Evolutionary conservation across 306 rosid species (phyloP), one percentile per base, ranked within the genome.

Genomic region (Geum urbanum): DNA sequence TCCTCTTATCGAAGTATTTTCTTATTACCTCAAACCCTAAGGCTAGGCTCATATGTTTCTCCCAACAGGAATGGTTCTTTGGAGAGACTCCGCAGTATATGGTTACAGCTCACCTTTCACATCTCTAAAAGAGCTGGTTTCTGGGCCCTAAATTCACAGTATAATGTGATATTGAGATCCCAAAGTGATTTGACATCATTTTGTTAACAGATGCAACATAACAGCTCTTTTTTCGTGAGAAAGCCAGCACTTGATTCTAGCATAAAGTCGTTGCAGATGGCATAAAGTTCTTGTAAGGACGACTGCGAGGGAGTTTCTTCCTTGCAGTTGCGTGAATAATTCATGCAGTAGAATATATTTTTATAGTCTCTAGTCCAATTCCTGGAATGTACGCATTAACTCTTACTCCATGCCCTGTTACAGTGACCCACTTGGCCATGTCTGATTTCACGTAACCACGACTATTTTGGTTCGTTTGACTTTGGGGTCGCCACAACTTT

Each of bases 71-170:
- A 77, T 74, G 79, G 75, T 80, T 39, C 53, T 81, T 15, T 81
- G 85, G 85, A 77, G 82, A 67, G 85, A 77, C 40, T 66, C 77
- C 13, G 53, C 32, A 0, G 82, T 54, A 11, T 51, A 74, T 44
- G 85, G 75, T 65, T 50, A 81, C 66, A 43, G 39, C 71, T 70
- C 82, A 18, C 85, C 85, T 8, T 41, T 77, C 13, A 71, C 71
- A 43, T 81, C 85, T 11, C 66, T 81, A 74, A 71, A 69, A 59
- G 77, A 70, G 76, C 56, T 81, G 58, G 77, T 81, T 52, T 81
- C 62, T 14, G 82, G 85, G 53, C 22, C 69, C 32, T 67, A 62
- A 37, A 32, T 8, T 75, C 24, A 9, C 60, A 61, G 45, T 14
- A 15, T 32, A 20, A 24, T 55, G 10, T 66, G 24, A 66, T 66